phyloP scores from a whole-genome alignment of 805 yeast species.

The Saccharomycopsis amapae region DNA sequence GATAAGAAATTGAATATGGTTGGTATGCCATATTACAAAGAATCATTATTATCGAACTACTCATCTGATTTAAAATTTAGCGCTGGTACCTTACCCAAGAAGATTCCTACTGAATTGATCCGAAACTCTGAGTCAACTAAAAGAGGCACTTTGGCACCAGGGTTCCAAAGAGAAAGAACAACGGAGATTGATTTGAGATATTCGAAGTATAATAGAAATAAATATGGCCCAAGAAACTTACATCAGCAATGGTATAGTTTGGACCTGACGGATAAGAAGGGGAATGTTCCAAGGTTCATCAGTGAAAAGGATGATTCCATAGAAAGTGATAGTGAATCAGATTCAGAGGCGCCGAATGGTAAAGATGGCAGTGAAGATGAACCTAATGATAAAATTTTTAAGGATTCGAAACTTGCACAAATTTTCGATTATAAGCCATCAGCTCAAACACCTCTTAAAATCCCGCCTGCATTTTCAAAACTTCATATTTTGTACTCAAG shows the following conservation, averaged over 20 bases:
- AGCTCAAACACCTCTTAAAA: conserved; percentile 2
- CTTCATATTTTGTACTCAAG: conserved; percentile 75
- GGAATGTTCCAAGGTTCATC: conserved; percentile 45
- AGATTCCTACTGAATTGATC: conserved; percentile 27
- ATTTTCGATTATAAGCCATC: conserved; percentile 16
- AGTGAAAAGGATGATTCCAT: conserved; percentile 40
- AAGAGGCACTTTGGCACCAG: background rate
- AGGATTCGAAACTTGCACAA: background rate
- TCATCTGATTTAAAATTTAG: conserved; percentile 55
- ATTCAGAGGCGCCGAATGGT: conserved; percentile 2
- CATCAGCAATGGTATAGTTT: conserved; percentile 34
- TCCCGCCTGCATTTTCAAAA: conserved; percentile 68
- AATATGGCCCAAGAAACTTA: conserved; percentile 51
- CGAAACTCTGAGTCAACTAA: conserved; percentile 23
- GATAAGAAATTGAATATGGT: conserved; percentile 56
- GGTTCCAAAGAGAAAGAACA: conserved; percentile 4
- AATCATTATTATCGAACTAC: conserved; percentile 74
- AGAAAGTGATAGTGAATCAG: conserved; percentile 22
- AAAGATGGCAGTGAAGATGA: conserved; percentile 12
- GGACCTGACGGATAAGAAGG: conserved; percentile 29
- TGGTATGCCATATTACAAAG: conserved; percentile 84
- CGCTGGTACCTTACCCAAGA: conserved; percentile 19
- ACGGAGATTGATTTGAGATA: conserved; percentile 2
- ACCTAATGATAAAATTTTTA: background rate
- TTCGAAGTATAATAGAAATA: conserved; percentile 44